phyloP scores from a whole-genome alignment of 2,329 filamentous ascomycete genomes.

The Talaromyces sp. region DNA sequence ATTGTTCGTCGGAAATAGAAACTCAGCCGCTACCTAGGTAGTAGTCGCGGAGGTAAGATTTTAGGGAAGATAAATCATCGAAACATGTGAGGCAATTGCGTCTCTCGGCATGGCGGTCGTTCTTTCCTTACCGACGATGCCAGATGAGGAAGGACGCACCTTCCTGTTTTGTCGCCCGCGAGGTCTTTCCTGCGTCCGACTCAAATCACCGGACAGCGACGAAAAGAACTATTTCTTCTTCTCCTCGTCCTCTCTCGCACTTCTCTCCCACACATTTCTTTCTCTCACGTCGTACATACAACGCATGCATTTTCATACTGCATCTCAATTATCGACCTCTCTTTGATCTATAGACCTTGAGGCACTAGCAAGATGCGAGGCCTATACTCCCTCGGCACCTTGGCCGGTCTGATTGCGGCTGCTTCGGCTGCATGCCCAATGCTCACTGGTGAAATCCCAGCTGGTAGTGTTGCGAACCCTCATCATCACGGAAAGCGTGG shows the following conservation, averaged over 20 bases:
- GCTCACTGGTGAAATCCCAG: conserved; percentile 11
- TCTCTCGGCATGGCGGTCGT: not conserved
- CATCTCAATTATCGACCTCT: not conserved
- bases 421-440: conserved; percentile 17
- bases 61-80: not conserved
- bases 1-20: not conserved
- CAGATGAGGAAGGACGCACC: not conserved
- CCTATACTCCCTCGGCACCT: conserved; percentile 2
- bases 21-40: not conserved
- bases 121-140: not conserved
- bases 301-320: not conserved
- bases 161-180: not conserved
- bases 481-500: conserved; percentile 46
- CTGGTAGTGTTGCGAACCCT: not conserved
- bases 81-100: not conserved
- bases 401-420: not conserved
- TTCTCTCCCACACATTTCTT: not conserved
- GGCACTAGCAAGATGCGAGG: conserved; percentile 10
- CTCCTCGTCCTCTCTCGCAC: not conserved
- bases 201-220: not conserved
- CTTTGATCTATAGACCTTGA: not conserved
- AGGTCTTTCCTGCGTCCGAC: not conserved
- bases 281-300: not conserved
- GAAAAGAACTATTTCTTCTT: not conserved
- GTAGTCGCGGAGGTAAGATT: not conserved